A percentile compares a stretch with the other conserved stretches of the same genome.
phyloP scores from a whole-genome alignment of 129 eudicot genomes.

The Rutidosis leptorrhynchoides region DNA sequence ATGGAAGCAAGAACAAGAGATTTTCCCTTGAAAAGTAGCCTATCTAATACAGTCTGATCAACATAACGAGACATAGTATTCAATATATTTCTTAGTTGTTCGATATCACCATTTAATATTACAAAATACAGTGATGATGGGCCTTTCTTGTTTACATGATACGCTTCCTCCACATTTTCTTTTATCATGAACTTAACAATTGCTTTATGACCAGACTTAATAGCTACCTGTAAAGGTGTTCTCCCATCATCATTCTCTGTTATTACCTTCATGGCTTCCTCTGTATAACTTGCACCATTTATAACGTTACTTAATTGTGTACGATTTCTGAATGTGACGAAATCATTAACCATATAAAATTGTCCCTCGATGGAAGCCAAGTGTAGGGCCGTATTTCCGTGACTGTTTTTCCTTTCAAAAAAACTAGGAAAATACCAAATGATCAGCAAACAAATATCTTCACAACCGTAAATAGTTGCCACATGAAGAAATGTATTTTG shows the following conservation, averaged over 20 bases:
- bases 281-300: too few relatives aligned
- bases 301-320: too few relatives aligned
- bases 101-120: slow-evolving; percentile 13
- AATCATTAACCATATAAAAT: too few relatives aligned
- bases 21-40: slow-evolving; percentile 4
- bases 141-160: slow-evolving; percentile 23
- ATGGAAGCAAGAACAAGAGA: slow-evolving; percentile 22
- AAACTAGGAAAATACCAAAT: slow-evolving; percentile 4
- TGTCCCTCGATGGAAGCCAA: too few relatives aligned
- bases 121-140: slow-evolving; percentile 33
- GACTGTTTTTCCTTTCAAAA: too few relatives aligned
- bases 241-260: slow-evolving; percentile 16
- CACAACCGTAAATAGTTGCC: slow-evolving; percentile 8
- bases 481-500: slow-evolving; percentile 26
- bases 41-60: slow-evolving; percentile 1
- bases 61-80: slow-evolving; percentile 7
- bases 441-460: background rate
- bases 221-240: slow-evolving; percentile 41
- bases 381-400: too few relatives aligned
- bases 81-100: slow-evolving; percentile 15
- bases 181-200: slow-evolving; percentile 15
- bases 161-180: slow-evolving; percentile 8
- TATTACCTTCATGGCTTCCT: too few relatives aligned
- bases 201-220: background rate
- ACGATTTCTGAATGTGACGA: too few relatives aligned